These are phyloP conservation scores for Tuber indicum DNA, from an alignment of 495 filamentous ascomycete species.

Conservation along the genomic window DNA sequence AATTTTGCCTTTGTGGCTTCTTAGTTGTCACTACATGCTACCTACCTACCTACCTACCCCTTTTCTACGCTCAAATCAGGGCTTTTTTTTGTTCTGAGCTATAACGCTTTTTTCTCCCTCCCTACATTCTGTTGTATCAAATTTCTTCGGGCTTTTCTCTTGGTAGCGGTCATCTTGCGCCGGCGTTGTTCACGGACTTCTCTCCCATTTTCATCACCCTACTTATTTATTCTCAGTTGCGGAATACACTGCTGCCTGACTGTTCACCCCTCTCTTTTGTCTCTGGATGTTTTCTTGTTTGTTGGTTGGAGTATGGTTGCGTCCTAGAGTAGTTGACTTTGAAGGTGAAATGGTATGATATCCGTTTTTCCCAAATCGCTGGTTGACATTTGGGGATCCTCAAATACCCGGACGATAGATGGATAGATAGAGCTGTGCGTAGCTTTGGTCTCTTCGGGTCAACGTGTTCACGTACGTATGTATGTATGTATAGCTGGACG, in stretches of 20 bases:
- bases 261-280: background rate
- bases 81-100: background rate
- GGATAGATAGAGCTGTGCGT: background rate
- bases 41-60: background rate
- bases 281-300: background rate
- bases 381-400: background rate
- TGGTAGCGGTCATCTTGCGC: background rate
- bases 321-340: background rate
- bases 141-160: background rate
- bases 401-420: background rate
- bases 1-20: background rate
- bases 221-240: background rate
- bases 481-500: background rate
- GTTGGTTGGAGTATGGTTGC: background rate
- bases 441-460: background rate
- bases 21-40: background rate
- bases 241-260: background rate
- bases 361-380: background rate
- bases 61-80: background rate
- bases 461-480: background rate
- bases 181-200: slow-evolving; percentile 1
- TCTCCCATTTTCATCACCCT: background rate
- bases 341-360: background rate
- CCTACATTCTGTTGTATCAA: background rate
- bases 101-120: background rate